Percentiles rank a stretch among this genome's conserved stretches.
Conservation (phyloP, 2,329 filamentous ascomycete genomes). For the Magnaporthales sp. region DNA sequence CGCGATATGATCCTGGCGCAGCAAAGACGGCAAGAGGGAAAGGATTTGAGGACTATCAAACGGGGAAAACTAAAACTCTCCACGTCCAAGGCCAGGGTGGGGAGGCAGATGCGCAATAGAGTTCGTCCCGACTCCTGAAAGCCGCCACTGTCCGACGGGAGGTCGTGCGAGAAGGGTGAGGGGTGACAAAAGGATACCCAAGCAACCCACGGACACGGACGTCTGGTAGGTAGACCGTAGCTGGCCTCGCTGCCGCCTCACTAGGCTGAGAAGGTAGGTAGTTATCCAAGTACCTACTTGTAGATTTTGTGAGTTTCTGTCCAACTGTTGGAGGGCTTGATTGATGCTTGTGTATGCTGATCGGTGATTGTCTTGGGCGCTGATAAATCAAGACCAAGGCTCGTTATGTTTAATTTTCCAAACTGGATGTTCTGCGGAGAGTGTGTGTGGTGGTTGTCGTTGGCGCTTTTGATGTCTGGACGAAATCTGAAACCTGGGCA, state of each 20-base stretch:
- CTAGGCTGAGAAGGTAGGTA: background rate
- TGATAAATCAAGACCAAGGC: background rate
- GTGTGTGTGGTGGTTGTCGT: background rate
- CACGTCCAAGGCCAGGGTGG: background rate
- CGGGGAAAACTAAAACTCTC: background rate
- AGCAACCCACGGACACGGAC: background rate
- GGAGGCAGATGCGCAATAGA: background rate
- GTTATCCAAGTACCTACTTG: background rate
- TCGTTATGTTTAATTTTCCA: background rate
- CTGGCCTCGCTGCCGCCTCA: background rate
- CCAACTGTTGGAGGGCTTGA: no score
- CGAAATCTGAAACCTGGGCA: background rate
- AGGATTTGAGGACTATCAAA: background rate
- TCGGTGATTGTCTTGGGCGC: background rate
- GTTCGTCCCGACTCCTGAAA: background rate
- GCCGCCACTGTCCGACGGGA: background rate
- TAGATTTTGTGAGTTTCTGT: no score
- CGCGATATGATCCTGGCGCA: background rate
- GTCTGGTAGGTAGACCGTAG: background rate
- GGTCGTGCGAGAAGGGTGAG: background rate
- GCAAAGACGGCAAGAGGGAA: background rate
- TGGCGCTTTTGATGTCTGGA: background rate
- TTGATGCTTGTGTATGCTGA: background rate
- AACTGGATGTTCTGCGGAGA: background rate
- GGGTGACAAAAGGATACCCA: background rate